Evolutionary conservation across 129 eudicot genomes (phyloP).

Genomic region (Escallonia herrerae): DNA sequence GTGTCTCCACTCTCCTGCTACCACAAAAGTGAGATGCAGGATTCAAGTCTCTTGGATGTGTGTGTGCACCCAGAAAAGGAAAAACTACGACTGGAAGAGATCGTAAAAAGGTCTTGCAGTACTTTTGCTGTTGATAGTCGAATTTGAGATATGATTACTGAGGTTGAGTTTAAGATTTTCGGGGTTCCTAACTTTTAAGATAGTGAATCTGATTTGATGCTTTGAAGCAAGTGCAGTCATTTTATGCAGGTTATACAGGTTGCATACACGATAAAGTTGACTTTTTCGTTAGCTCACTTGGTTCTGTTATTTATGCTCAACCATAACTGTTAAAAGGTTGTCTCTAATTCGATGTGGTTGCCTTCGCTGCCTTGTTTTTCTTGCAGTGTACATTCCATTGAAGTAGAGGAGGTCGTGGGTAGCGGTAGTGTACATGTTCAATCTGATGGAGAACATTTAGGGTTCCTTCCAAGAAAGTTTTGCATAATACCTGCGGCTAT

Average conservation of each 20-base stretch:
- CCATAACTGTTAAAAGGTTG: background rate
- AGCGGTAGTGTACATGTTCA: constrained; percentile 57
- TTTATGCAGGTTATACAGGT: background rate
- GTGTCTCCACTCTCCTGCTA: too few relatives aligned
- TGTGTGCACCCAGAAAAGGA: too few relatives aligned
- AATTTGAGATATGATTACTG: too few relatives aligned
- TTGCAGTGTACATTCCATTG: constrained; percentile 67
- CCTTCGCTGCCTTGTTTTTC: background rate
- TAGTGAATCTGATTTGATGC: too few relatives aligned
- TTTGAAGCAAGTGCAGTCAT: background rate
- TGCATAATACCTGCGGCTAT: constrained; percentile 65
- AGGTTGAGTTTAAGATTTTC: too few relatives aligned
- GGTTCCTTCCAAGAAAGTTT: constrained; percentile 90
- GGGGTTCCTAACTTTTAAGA: too few relatives aligned
- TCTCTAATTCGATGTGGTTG: background rate
- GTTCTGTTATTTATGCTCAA: background rate
- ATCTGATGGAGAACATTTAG: constrained; percentile 89
- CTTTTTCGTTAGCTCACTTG: background rate
- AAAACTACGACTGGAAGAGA: too few relatives aligned
- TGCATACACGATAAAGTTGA: background rate
- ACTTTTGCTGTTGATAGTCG: too few relatives aligned
- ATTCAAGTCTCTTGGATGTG: too few relatives aligned
- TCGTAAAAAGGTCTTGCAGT: too few relatives aligned
- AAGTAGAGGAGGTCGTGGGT: constrained; percentile 63
- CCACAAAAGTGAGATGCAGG: too few relatives aligned